Evolutionary conservation across 116 monocot genomes (phyloP), one percentile per base, ranked within the genome.

Genomic region (Iris pallida): DNA sequence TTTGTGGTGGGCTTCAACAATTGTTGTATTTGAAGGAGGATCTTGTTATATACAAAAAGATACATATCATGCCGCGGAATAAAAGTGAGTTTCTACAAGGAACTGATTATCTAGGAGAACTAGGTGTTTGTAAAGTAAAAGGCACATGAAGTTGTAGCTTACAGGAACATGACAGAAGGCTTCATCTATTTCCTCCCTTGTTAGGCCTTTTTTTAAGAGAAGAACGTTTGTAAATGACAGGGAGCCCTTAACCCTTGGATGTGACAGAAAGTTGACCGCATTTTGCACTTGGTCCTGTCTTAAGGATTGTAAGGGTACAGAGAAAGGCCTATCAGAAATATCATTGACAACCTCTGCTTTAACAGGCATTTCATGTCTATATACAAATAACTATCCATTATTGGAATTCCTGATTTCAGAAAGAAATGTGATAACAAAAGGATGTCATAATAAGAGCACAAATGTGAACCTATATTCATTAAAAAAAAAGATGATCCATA

Each of bases 161-260:
- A 97, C 97, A 72, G 97, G 97, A 11, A 97, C 92, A 73, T 85
- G 92, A 19, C 85, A 90, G 55, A 97, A 97, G 62, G 97, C 97
- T 82, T 97, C 97, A 80, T 97, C 97, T 64, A 97, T 92, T 81
- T 97, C 97, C 63, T 97, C 93, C 69, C 79, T 90, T 41, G 97
- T 88, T 5, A 97, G 81, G 47, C 90, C 92, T 78, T 97, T 97
- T 89, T 71, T 97, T 92, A 13, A 97, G 84, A 68, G 92, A 97
- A 69, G 97, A 87, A 41, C 92, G 97, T 41, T 92, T 76, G 42
- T 90, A 85, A 57, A 92, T 73, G 4, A 97, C 78, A 4, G 97
- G 85, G 97, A 30, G 46, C 90, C 82, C 59, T 79, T 92, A 40
- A 97, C 97, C 85, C 76, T 92, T 16, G 92, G 97, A 79, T 97